Conservation (phyloP, 2,329 filamentous ascomycete species). For the Talaromyces albobiverticillius region DNA sequence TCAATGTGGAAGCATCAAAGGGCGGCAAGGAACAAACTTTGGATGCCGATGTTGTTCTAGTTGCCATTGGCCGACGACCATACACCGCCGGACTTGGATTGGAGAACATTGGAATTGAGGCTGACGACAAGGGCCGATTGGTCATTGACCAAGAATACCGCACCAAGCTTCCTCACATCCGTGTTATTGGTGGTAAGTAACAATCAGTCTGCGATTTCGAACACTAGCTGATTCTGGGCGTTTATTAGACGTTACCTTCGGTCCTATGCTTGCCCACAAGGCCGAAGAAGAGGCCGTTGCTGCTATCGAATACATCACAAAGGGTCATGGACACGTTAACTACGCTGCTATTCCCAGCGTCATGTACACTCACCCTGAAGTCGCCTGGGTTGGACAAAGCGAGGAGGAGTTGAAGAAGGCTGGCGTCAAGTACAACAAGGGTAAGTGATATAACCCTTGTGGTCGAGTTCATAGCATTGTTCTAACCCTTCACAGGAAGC, state of each 20-base stretch:
- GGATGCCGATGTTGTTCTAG: slow-evolving; percentile 91
- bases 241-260: slow-evolving; percentile 63
- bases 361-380: slow-evolving; percentile 99
- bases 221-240: neutral
- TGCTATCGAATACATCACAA: slow-evolving; percentile 94
- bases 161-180: slow-evolving; percentile 95
- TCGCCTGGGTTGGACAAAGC: slow-evolving; percentile 97
- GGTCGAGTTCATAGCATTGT: neutral
- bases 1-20: slow-evolving; percentile 88
- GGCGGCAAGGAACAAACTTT: slow-evolving; percentile 92
- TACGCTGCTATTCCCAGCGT: slow-evolving; percentile 96
- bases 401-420: slow-evolving; percentile 92
- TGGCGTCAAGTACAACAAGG: slow-evolving; percentile 77
- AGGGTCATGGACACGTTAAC: slow-evolving; percentile 98
- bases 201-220: slow-evolving; percentile 34
- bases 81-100: slow-evolving; percentile 90
- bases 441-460: slow-evolving; percentile 1
- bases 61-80: slow-evolving; percentile 92
- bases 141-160: slow-evolving; percentile 99
- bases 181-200: slow-evolving; percentile 70
- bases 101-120: slow-evolving; percentile 74
- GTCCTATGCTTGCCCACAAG: slow-evolving; percentile 99
- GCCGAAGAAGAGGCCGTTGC: slow-evolving; percentile 97
- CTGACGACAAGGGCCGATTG: slow-evolving; percentile 88
- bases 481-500: slow-evolving; percentile 58